Percentiles rank a stretch among this genome's conserved stretches.
phyloP scores from a whole-genome alignment of 2,329 filamentous ascomycete genomes.

The Fonsecaea monophora region DNA sequence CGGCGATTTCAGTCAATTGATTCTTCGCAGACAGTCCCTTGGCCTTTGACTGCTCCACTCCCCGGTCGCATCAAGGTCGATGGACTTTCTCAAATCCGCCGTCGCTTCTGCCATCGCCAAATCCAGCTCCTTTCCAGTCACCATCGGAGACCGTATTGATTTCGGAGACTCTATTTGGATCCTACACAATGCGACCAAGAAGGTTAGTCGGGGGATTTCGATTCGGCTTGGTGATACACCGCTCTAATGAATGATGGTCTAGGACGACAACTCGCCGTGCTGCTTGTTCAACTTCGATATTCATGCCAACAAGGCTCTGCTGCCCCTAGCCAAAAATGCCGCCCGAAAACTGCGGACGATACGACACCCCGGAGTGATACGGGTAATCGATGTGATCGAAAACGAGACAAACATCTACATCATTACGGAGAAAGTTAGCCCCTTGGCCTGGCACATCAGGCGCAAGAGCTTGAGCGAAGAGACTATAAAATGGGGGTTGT shows the following conservation, averaged over 20 bases:
- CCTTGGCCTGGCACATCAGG: constrained; percentile 87
- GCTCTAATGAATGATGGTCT: neutral
- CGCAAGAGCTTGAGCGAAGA: constrained; percentile 86
- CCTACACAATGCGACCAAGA: constrained; percentile 91
- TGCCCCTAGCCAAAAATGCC: constrained; percentile 90
- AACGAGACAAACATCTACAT: constrained; percentile 96
- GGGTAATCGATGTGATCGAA: constrained; percentile 93
- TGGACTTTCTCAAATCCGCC: constrained; percentile 98
- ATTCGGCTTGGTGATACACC: neutral
- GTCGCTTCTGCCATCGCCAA: constrained; percentile 96
- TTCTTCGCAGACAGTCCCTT: neutral
- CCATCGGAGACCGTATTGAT: constrained; percentile 90
- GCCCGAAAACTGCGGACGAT: constrained; percentile 91
- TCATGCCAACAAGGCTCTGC: constrained; percentile 74
- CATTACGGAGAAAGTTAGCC: constrained; percentile 87
- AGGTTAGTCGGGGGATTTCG: constrained; percentile 62
- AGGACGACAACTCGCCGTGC: constrained; percentile 94
- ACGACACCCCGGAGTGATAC: constrained; percentile 92
- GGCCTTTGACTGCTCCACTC: neutral
- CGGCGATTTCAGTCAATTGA: neutral
- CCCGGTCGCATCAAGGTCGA: constrained; percentile 48
- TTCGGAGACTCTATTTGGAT: constrained; percentile 94
- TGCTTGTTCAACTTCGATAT: constrained; percentile 98
- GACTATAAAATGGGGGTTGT: constrained; percentile 95
- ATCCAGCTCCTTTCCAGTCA: constrained; percentile 89